Evolutionary conservation across 495 filamentous ascomycete species (phyloP), one percentile per base, ranked within the genome.

Genomic region (Penicillium steckii): DNA sequence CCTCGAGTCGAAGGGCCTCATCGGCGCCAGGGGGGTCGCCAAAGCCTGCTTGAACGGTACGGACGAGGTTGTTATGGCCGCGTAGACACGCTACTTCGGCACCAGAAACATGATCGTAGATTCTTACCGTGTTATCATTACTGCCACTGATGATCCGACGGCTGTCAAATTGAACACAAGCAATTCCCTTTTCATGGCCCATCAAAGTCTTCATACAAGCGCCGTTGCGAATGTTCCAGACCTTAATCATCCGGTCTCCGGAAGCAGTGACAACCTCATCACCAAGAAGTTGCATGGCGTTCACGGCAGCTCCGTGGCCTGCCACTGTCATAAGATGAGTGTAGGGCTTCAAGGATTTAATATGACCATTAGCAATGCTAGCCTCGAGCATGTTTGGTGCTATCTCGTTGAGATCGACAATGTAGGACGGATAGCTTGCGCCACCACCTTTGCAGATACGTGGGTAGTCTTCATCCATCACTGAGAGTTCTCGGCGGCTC

Each of bases 81-180:
- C 82, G 76, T 3, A 99, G 79, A 61, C 86, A 91, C 12, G 92
- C 91, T 8, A 97, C 88, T 66, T 97, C 91, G 4, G 90, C 85
- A 18, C 86, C 87, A 0, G 90, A 88, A 42, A 81, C 77, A 27
- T 87, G 80, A 66, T 97, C 94, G 61, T 93, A 99, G 30, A 99
- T 91, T 42, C 94, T 90, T 25, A 97, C 90, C 10, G 91, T 90
- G 59, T 94, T 88, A 66, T 99, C 94, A 60, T 90, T 95, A 68
- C 91, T 96, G 2, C 94, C 94, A 56, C 88, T 95, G 40, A 99
- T 90, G 46, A 99, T 95, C 3, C 93, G 83, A n/a, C 88, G 85
- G n/a, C 90, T 91, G 67, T 99, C 94, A 59, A 89, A 96, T 68
- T 97, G 92, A 17, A 99, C 90, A 69, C 94, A 99, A 13, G 94